Conservation (phyloP, 129 eudicot genomes). For the Pseudognaphalium luteoalbum region DNA sequence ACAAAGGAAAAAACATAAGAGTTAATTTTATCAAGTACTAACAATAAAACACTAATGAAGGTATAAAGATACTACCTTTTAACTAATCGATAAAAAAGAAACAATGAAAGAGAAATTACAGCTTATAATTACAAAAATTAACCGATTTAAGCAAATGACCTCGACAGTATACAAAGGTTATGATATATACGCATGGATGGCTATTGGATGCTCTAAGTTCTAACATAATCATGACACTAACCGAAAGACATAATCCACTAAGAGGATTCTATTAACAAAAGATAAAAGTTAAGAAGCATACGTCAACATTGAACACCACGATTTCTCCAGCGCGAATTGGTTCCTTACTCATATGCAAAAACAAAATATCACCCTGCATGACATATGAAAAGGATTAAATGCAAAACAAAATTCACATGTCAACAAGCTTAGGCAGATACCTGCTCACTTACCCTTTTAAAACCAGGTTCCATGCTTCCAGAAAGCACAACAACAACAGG, state of each 20-base stretch:
- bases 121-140: not conserved
- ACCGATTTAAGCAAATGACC: not conserved
- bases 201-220: constrained; percentile 14
- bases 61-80: not conserved
- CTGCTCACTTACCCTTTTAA: constrained; percentile 65
- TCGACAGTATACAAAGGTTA: not conserved
- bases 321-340: constrained; percentile 98
- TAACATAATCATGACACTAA: not conserved
- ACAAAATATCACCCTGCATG: constrained; percentile 94
- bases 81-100: not conserved
- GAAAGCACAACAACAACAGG: constrained; percentile 98
- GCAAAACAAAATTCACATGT: not conserved
- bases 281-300: constrained; percentile 32
- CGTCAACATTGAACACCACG: constrained; percentile 94
- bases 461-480: constrained; percentile 99
- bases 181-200: not conserved
- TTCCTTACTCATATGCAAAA: constrained; percentile 88
- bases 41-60: not conserved
- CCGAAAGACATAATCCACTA: not conserved
- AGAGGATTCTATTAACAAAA: not conserved
- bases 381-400: constrained; percentile 19
- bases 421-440: constrained; percentile 12
- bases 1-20: constrained; percentile 14
- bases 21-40: not conserved
- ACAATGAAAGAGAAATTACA: not conserved